These are phyloP conservation scores for Trichocladium antarcticum DNA, from an alignment of 495 filamentous ascomycete species.

Conservation along the genomic window DNA sequence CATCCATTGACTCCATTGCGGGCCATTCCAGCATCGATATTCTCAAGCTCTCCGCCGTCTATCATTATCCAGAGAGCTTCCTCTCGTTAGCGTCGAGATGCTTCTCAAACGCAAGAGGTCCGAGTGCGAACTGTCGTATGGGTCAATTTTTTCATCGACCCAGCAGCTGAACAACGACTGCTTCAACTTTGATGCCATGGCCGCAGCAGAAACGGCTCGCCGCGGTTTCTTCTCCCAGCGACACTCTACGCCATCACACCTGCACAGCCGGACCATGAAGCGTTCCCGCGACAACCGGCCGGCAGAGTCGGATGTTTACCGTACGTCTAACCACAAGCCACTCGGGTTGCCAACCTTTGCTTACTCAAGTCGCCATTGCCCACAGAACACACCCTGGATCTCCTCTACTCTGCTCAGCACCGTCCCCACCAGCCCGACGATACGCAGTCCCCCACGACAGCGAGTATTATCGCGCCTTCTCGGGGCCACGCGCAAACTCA, in stretches of 20 bases:
- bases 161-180: slow-evolving; percentile 15
- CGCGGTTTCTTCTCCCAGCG: slow-evolving; percentile 17
- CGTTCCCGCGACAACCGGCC: slow-evolving; percentile 40
- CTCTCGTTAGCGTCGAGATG: slow-evolving; percentile 23
- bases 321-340: slow-evolving; percentile 24
- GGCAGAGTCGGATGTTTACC: slow-evolving; percentile 37
- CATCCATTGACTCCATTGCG: too few species aligned
- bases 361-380: not conserved
- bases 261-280: slow-evolving; percentile 39
- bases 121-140: slow-evolving; percentile 38
- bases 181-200: slow-evolving; percentile 22
- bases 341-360: not conserved
- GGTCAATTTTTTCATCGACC: slow-evolving; percentile 30
- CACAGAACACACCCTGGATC: slow-evolving; percentile 38
- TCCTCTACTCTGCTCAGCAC: slow-evolving; percentile 39
- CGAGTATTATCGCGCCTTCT: not conserved
- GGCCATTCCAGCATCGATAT: too few species aligned
- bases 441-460: not conserved
- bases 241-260: slow-evolving; percentile 20
- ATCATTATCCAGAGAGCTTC: too few species aligned
- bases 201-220: slow-evolving; percentile 14
- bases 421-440: slow-evolving; percentile 16
- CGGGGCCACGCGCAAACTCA: slow-evolving; percentile 8
- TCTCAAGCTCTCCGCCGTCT: too few species aligned
- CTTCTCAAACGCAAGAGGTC: slow-evolving; percentile 43